Conservation (phyloP, 148 eudicot genomes). For the Fagopyrum tataricum region DNA sequence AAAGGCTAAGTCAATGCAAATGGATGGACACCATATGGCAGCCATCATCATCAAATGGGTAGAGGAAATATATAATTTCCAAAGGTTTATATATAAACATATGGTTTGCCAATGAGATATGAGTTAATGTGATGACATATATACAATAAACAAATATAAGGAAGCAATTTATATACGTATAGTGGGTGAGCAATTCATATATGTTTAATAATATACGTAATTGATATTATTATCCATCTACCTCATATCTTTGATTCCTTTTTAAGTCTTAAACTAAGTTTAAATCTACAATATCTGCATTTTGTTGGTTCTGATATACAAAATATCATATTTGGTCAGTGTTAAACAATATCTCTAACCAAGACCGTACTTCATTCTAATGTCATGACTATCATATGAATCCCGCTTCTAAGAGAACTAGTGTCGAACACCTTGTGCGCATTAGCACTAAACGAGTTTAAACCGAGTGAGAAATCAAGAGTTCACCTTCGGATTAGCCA, state of each 20-base stretch:
- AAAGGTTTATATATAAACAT: not conserved
- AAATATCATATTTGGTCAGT: not conserved
- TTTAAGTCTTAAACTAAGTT: not conserved
- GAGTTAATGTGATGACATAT: not conserved
- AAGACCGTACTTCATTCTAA: not conserved
- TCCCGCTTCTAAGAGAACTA: not conserved
- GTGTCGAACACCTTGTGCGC: conserved; percentile 1
- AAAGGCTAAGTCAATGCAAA: conserved; percentile 3
- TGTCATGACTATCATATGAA: not conserved
- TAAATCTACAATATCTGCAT: not conserved
- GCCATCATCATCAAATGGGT: conserved; percentile 2
- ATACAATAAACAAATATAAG: not conserved
- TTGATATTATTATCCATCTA: not conserved
- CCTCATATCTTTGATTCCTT: not conserved
- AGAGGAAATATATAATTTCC: not conserved
- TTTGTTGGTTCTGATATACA: not conserved
- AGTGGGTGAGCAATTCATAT: conserved; percentile 10
- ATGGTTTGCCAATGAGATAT: conserved; percentile 3
- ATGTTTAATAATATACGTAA: not conserved
- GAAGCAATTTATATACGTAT: conserved; percentile 1
- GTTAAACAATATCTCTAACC: not conserved
- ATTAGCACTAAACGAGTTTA: not conserved
- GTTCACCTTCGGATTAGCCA: not conserved
- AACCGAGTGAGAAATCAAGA: not conserved
- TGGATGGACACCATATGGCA: not conserved